phyloP scores from a whole-genome alignment of 1,139 yeast species.

The Sugiyamaella sp. region DNA sequence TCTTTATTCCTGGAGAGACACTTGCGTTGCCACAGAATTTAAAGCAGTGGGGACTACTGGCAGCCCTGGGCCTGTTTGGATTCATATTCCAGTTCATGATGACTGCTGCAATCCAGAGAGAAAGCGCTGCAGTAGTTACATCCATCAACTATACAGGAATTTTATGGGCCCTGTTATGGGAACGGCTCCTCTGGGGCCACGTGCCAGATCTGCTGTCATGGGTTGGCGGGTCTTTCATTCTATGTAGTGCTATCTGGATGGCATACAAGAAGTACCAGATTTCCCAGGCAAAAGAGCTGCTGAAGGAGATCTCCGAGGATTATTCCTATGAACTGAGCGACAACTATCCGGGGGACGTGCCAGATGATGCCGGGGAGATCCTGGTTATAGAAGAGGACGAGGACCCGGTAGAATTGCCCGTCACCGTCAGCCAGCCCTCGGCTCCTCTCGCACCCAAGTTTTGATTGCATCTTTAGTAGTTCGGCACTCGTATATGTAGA shows the following conservation, averaged over 20 bases:
- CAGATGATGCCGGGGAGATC: not conserved
- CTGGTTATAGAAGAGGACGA: not conserved
- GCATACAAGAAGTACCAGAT: conserved; percentile 37
- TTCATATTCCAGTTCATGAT: conserved; percentile 77
- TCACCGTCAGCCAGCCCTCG: not conserved
- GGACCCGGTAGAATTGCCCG: not conserved
- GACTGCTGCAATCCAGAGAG: conserved; percentile 84
- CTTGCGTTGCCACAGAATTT: conserved; percentile 62
- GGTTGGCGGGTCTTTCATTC: conserved; percentile 67
- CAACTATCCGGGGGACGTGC: not conserved
- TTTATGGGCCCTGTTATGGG: conserved; percentile 81
- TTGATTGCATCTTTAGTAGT: not conserved
- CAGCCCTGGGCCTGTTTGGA: conserved; percentile 71
- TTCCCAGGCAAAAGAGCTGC: conserved; percentile 5
- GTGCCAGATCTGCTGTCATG: conserved; percentile 70
- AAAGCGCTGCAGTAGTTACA: conserved; percentile 76
- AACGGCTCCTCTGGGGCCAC: conserved; percentile 69
- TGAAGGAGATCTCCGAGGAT: conserved; percentile 1
- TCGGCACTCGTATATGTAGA: no score
- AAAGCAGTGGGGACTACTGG: conserved; percentile 67
- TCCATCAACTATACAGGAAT: conserved; percentile 75
- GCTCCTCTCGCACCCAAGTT: not conserved
- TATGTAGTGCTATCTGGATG: conserved; percentile 66
- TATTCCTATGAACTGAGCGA: conserved; percentile 11
- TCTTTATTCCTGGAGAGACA: conserved; percentile 56